phyloP scores from a whole-genome alignment of 2,329 filamentous ascomycete genomes.

The Curvularia eragrostidis region DNA sequence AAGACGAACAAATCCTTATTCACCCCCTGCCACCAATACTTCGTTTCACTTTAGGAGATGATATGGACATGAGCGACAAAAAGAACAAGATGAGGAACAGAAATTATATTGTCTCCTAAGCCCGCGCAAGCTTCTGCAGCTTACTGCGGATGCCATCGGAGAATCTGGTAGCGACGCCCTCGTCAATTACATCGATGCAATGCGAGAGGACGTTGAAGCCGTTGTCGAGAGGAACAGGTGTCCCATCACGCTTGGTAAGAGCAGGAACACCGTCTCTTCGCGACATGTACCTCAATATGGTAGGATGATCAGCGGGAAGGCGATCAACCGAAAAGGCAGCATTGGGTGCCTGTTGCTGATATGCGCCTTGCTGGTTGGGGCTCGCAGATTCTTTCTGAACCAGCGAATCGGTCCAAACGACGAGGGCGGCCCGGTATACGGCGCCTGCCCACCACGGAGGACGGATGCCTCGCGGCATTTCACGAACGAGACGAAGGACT shows the following conservation, averaged over 20 bases:
- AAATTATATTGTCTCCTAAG: constrained; percentile 17
- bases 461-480: constrained; percentile 65
- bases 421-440: constrained; percentile 65
- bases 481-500: constrained; percentile 65
- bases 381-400: constrained; percentile 56
- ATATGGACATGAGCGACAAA: constrained; percentile 3
- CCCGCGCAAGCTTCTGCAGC: constrained; percentile 55
- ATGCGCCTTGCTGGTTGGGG: constrained; percentile 46
- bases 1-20: not conserved
- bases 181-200: constrained; percentile 61
- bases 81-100: constrained; percentile 5
- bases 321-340: constrained; percentile 60
- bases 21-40: constrained; percentile 9
- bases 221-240: constrained; percentile 56
- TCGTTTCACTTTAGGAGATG: constrained; percentile 3
- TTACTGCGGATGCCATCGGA: constrained; percentile 63
- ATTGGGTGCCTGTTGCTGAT: constrained; percentile 44
- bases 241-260: constrained; percentile 59
- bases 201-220: constrained; percentile 58
- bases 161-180: constrained; percentile 60
- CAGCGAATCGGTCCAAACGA: constrained; percentile 60
- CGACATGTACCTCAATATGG: constrained; percentile 60
- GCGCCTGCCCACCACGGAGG: constrained; percentile 76
- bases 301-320: constrained; percentile 59
- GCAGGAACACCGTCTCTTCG: constrained; percentile 62